Conservation (phyloP, 306 rosid genomes). For the Betula pendula region DNA sequence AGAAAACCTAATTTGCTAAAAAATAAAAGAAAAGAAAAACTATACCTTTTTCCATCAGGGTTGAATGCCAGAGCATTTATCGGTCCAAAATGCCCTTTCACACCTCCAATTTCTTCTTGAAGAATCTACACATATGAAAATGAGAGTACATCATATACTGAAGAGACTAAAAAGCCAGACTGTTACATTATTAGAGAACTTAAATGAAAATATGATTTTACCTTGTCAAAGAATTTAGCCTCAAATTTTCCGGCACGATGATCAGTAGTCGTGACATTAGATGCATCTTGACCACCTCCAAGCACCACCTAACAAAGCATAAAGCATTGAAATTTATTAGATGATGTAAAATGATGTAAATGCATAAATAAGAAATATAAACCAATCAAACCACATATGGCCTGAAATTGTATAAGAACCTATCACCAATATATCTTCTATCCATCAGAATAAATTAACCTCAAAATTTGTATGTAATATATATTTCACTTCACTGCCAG, state of each 20-base stretch:
- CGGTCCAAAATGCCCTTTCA: constrained; percentile 98
- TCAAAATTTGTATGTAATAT: not conserved
- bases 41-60: constrained; percentile 91
- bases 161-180: not conserved
- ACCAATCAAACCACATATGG: not conserved
- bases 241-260: constrained; percentile 94
- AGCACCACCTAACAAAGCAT: constrained; percentile 64
- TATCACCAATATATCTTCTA: not conserved
- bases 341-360: not conserved
- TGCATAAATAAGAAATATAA: not conserved
- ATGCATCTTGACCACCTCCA: constrained; percentile 99
- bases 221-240: constrained; percentile 92
- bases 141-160: constrained; percentile 13
- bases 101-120: constrained; percentile 98
- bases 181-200: not conserved
- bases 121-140: constrained; percentile 60
- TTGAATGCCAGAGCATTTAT: constrained; percentile 94
- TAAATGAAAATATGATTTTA: not conserved
- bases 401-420: not conserved
- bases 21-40: not conserved
- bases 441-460: not conserved
- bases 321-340: not conserved
- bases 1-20: not conserved
- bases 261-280: constrained; percentile 86
- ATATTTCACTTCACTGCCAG: not conserved